Evolutionary conservation across 169 alveolate species (phyloP).

Genomic region (Cryptosporidium sp.): DNA sequence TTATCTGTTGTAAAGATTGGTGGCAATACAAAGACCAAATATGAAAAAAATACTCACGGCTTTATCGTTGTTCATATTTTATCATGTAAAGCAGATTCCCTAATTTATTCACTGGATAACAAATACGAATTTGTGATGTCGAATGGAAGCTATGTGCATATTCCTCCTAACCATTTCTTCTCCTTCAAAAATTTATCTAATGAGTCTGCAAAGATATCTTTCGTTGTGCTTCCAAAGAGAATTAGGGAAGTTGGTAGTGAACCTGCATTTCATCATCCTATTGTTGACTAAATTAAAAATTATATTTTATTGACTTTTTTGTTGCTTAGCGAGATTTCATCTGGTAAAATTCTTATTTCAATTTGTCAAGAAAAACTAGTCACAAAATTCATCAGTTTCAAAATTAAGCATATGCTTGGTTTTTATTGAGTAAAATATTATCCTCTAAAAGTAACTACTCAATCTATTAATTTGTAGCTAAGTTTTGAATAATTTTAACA

Average conservation of each 20-base stretch:
- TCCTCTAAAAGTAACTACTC: too few species aligned
- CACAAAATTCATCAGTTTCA: too few species aligned
- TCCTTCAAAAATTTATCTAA: slow-evolving; percentile 59
- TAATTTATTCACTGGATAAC: slow-evolving; percentile 48
- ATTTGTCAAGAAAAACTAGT: too few species aligned
- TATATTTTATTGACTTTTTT: too few species aligned
- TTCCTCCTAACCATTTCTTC: slow-evolving; percentile 62
- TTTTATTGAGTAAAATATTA: too few species aligned
- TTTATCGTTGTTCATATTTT: slow-evolving; percentile 62
- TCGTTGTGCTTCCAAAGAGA: slow-evolving; percentile 49
- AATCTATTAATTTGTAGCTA: not conserved
- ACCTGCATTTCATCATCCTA: slow-evolving; percentile 49
- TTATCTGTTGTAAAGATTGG: slow-evolving; percentile 42
- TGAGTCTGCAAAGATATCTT: slow-evolving; percentile 67
- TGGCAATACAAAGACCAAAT: slow-evolving; percentile 58
- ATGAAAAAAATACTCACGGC: slow-evolving; percentile 57
- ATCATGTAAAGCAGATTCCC: slow-evolving; percentile 68
- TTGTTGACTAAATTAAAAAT: not conserved
- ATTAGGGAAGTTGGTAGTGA: slow-evolving; percentile 34
- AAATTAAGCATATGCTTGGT: too few species aligned
- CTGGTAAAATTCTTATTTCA: too few species aligned
- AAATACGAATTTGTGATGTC: slow-evolving; percentile 68
- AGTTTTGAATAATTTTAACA: too few species aligned
- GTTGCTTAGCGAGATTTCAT: too few species aligned
- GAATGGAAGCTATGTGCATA: slow-evolving; percentile 65